Base-by-base conservation (phyloP, 2,329 filamentous ascomycete species). In the Myriosclerotinia curreyana region DNA sequence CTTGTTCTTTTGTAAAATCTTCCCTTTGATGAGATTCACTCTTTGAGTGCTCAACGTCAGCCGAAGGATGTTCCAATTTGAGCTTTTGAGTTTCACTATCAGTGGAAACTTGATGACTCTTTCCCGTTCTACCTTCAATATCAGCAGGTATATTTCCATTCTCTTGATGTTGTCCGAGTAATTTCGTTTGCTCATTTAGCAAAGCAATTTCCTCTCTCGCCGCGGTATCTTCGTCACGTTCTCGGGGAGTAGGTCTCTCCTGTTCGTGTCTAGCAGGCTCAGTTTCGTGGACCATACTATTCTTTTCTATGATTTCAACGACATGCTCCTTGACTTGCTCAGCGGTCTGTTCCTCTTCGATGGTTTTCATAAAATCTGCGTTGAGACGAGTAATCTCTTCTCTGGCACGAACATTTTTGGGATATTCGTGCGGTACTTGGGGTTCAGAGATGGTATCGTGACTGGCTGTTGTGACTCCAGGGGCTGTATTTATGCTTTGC, bases 301-400 rank as follows among this genome's bases (percentile, higher is more conserved):
- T 9, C 14, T 58, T n/a, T 14, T 11, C 20, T 12, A 3, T 17
- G 4, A 20, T 34, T 17, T 22, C 1, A 0, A 34, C 54, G 9
- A 11, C 28, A 17, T 28, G 20, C 15, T 48, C 15, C 7, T 12
- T 34, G 8, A 3, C 14, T 15, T 42, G 28, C 11, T 54, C 50
- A 3, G 20, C 46, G 12, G 44, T 25, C 34, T 62, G 25, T 25
- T 69, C 66, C n/a, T 36, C 64, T 34, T 40, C 36, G 1, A 62
- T 65, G 34, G 60, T 60, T 60, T 67, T 70, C 56, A 70, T 50
- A 7, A 72, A 66, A 40, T 72, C 69, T 17, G 66, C 71, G 54
- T 73, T 72, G 25, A 72, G 34, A 48, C 52, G 65, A 22, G 68
- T 69, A 54, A 72, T 70, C 50, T 73, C 71, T 44, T 69, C 69